Percentiles rank a stretch among this genome's conserved stretches.
These are phyloP conservation scores for Acacia crassicarpa DNA, from an alignment of 306 rosid species.

Conservation along the genomic window DNA sequence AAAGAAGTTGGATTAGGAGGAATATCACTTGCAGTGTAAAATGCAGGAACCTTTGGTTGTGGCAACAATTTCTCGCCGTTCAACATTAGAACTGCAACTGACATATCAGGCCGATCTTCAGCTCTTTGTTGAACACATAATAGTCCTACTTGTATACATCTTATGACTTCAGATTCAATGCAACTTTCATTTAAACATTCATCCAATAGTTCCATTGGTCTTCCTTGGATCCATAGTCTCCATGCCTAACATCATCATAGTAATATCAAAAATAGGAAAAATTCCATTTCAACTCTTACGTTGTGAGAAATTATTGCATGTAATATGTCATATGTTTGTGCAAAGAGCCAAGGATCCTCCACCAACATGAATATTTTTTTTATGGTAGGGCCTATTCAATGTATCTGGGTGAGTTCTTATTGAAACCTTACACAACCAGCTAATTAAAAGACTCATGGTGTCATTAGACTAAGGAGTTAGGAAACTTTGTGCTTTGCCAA, in stretches of 20 bases:
- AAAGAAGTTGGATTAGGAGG: background rate
- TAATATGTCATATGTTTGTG: background rate
- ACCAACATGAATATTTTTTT: background rate
- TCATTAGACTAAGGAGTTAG: background rate
- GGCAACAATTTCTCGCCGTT: constrained; percentile 26
- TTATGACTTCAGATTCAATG: background rate
- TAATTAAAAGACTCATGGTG: too few relatives aligned
- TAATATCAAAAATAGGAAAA: background rate
- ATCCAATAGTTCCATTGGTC: constrained; percentile 28
- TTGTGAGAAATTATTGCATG: background rate
- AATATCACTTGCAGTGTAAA: background rate
- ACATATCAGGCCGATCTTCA: constrained; percentile 35
- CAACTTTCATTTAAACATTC: background rate
- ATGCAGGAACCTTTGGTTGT: constrained; percentile 28
- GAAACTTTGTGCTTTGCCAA: background rate
- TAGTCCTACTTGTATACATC: constrained; percentile 30
- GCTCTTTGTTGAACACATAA: constrained; percentile 32
- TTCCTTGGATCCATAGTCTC: constrained; percentile 30
- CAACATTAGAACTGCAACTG: constrained; percentile 31
- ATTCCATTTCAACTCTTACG: background rate
- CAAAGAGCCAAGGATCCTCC: background rate
- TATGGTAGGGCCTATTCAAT: too few relatives aligned
- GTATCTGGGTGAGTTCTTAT: too few relatives aligned
- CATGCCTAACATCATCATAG: constrained; percentile 22
- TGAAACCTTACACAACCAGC: too few relatives aligned